Conservation (phyloP, 768 basidiomycete genomes). For the Lentinula aciculospora region DNA sequence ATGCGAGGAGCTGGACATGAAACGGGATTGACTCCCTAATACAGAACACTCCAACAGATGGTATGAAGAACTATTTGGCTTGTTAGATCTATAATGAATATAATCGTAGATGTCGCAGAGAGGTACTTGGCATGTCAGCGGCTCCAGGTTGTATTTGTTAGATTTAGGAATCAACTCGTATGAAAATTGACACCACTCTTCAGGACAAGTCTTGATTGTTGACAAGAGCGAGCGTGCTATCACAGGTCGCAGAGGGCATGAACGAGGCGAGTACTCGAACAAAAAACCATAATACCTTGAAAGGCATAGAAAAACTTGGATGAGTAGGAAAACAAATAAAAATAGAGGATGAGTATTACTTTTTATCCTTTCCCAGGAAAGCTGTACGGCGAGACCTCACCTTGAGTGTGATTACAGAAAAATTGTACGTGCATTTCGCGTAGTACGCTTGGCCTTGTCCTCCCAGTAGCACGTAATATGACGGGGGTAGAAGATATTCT, state of each 20-base stretch:
- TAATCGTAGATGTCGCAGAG: neutral
- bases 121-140: conserved; percentile 4
- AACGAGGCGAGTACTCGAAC: neutral
- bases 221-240: neutral
- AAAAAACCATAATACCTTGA: neutral
- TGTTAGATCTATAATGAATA: neutral
- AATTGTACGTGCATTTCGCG: conserved; percentile 4
- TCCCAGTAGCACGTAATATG: conserved; percentile 1
- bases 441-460: neutral
- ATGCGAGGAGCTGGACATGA: conserved; percentile 1
- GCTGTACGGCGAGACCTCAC: conserved; percentile 1
- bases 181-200: neutral
- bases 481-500: conserved; percentile 2
- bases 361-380: neutral
- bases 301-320: neutral
- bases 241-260: neutral
- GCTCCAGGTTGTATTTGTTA: neutral
- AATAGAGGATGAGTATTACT: neutral
- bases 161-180: neutral
- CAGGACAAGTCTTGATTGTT: neutral
- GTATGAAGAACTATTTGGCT: neutral
- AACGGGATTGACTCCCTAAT: conserved; percentile 1
- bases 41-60: conserved; percentile 1
- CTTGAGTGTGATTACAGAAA: neutral
- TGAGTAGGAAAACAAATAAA: neutral